Percentiles rank a stretch among this genome's conserved stretches.
These are phyloP conservation scores for Alternaria arborescens DNA, from an alignment of 2,329 filamentous ascomycete species.

Conservation along the genomic window DNA sequence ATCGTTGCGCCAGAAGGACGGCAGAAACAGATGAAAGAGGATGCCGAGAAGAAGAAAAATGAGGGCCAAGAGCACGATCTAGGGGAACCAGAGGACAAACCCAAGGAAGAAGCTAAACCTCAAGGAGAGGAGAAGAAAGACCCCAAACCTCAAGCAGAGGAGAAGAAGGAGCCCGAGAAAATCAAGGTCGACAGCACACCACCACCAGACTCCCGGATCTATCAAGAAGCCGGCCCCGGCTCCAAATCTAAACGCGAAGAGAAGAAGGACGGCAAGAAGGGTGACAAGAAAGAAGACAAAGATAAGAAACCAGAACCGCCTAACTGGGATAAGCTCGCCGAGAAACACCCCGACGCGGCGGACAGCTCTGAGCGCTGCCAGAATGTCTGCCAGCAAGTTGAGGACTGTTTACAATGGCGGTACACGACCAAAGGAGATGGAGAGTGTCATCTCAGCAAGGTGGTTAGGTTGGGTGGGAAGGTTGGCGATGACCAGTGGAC, in stretches of 20 bases:
- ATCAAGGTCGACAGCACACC: conserved; percentile 1
- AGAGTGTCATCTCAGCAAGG: conserved; percentile 46
- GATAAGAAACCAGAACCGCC: conserved; percentile 15
- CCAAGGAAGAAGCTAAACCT: conserved; percentile 1
- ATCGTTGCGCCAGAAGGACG: conserved; percentile 27
- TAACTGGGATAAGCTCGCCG: conserved; percentile 29
- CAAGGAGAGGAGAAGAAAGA: neutral
- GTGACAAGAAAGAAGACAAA: conserved; percentile 10
- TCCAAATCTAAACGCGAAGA: neutral
- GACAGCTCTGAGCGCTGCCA: conserved; percentile 37
- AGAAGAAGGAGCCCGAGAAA: neutral
- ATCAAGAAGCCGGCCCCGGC: conserved; percentile 5
- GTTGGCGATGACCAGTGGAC: conserved; percentile 36
- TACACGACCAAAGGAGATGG: conserved; percentile 36
- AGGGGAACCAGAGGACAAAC: neutral
- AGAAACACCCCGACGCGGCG: conserved; percentile 34
- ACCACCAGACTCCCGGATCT: conserved; percentile 1
- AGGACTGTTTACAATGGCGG: conserved; percentile 51
- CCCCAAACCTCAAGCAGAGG: neutral
- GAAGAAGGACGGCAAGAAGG: neutral
- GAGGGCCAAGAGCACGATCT: neutral
- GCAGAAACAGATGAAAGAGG: conserved; percentile 27
- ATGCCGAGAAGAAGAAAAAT: conserved; percentile 8
- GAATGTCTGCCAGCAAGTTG: conserved; percentile 34
- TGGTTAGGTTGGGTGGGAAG: conserved; percentile 39